Percentiles rank a stretch among this genome's conserved stretches.
Evolutionary conservation across 139 green algal genomes (phyloP).

Genomic region (Micractinium conductrix): DNA sequence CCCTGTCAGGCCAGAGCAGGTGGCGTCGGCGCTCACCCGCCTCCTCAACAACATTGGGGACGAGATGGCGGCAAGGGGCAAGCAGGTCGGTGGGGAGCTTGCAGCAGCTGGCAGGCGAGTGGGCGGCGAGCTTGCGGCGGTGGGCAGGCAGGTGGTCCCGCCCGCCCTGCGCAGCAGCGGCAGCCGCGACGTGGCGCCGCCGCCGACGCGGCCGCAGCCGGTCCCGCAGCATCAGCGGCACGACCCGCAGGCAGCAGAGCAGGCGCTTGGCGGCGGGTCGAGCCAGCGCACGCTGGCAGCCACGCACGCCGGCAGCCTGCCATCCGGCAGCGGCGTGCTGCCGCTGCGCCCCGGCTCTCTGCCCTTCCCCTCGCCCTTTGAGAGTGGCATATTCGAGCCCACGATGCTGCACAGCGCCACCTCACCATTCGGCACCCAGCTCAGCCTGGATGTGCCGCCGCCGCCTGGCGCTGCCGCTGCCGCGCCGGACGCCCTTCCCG

Average conservation of each 20-base stretch:
- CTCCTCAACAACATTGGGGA: constrained; percentile 5
- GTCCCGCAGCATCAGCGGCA: not conserved
- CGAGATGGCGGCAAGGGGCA: not conserved
- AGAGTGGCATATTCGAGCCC: not conserved
- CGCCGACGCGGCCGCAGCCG: not conserved
- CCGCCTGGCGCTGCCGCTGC: not conserved
- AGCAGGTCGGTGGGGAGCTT: not conserved
- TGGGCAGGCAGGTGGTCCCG: not conserved
- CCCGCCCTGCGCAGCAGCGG: not conserved
- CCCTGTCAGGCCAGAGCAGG: not conserved
- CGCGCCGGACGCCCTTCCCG: not conserved
- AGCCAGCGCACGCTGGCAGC: not conserved
- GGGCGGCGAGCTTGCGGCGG: not conserved
- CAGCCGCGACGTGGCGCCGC: not conserved
- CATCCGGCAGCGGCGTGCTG: not conserved
- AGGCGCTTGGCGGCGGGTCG: not conserved
- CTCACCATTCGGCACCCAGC: not conserved
- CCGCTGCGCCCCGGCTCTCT: not conserved
- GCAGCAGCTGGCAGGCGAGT: not conserved
- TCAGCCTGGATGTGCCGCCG: not conserved
- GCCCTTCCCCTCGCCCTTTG: constrained; percentile 16
- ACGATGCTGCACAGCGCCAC: not conserved
- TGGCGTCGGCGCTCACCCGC: not conserved
- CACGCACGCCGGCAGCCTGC: too few species aligned
- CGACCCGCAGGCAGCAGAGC: not conserved